Base-by-base conservation (phyloP, 108 stramenopile species). In the Cyclostephanos invisitatus region DNA sequence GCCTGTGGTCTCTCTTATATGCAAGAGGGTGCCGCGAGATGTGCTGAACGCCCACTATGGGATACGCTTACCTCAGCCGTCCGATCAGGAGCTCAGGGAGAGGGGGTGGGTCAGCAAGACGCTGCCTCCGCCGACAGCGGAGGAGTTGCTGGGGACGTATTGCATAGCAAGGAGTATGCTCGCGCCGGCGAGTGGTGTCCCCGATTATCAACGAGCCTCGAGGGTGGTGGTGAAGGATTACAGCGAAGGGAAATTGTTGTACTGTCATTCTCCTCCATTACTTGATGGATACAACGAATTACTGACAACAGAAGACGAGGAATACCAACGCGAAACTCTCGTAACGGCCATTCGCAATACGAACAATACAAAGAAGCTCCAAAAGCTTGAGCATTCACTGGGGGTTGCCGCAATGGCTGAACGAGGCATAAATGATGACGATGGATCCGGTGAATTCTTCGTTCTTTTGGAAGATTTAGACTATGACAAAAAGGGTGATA, bases 181-280 rank as follows among this genome's bases (percentile, higher is more conserved):
- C 62, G 93, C 97, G 35, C 80, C 94, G 17, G 86, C 95, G 5
- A 91, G 94, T 70, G 97, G 96, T 28, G 92, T 96, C 21, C 91
- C 91, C 10, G 98, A 99, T 77, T 88, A 95, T 63, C 86, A 93
- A 46, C 83, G 96, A 40, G 99, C 96, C 8, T 91, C 97, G 22
- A 83, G 98, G 28, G 82, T 96, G 35, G 73, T 99, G 15, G 84
- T 99, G 50, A 95, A 95, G 80, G 99, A 98, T 73, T 99, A 96
- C 79, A 95, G 91, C 22, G 84, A 88, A 58, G 99, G 98, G 49
- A 93, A 86, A 32, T 75, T 99, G 18, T 69, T 98, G 50, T 99
- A 92, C 76, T 95, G 95, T 68, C 96, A 97, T 67, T 68, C 97
- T 27, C 99, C 99, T 15, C 96, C 98, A 14, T 73, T 51, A 20